A percentile compares a stretch with the other conserved stretches of the same genome.
Conservation (phyloP, 2,329 filamentous ascomycete species). For the Capronia americana region DNA sequence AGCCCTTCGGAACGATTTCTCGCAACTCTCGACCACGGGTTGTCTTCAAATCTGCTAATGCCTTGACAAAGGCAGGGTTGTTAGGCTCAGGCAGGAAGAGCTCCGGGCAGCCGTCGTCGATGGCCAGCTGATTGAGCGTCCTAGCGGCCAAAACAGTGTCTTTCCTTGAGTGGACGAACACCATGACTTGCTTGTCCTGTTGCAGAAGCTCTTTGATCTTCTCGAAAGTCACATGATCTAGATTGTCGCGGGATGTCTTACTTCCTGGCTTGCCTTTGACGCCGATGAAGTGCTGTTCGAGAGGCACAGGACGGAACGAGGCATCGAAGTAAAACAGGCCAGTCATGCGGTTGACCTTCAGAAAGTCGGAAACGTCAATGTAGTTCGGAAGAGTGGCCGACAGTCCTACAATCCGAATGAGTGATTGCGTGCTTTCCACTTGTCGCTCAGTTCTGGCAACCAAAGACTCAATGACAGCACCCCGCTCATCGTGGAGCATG, state of each 20-base stretch:
- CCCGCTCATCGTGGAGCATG: conserved; percentile 98
- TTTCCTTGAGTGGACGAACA: conserved; percentile 96
- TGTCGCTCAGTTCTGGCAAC: conserved; percentile 94
- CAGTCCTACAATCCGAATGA: conserved; percentile 94
- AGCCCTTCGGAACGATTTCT: conserved; percentile 85
- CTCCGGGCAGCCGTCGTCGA: conserved; percentile 77
- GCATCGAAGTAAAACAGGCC: conserved; percentile 97
- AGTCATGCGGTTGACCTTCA: conserved; percentile 91
- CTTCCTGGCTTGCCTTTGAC: conserved; percentile 88
- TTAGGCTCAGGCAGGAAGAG: conserved; percentile 86
- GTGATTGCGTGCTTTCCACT: conserved; percentile 95
- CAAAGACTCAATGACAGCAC: conserved; percentile 92
- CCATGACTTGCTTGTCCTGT: conserved; percentile 95
- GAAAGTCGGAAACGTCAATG: conserved; percentile 92
- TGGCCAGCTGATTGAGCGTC: conserved; percentile 83
- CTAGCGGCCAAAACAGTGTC: conserved; percentile 90
- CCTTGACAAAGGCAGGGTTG: conserved; percentile 70
- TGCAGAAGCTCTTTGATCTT: conserved; percentile 95
- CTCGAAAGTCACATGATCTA: conserved; percentile 86
- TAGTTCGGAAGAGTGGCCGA: conserved; percentile 97
- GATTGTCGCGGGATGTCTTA: conserved; percentile 82
- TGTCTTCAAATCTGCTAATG: conserved; percentile 81
- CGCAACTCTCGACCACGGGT: conserved; percentile 86
- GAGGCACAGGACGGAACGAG: conserved; percentile 91
- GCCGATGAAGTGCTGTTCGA: conserved; percentile 97